Evolutionary conservation across 768 basidiomycete genomes (phyloP), one percentile per base, ranked within the genome.

Genomic region (Mrakia hoshinonis): DNA sequence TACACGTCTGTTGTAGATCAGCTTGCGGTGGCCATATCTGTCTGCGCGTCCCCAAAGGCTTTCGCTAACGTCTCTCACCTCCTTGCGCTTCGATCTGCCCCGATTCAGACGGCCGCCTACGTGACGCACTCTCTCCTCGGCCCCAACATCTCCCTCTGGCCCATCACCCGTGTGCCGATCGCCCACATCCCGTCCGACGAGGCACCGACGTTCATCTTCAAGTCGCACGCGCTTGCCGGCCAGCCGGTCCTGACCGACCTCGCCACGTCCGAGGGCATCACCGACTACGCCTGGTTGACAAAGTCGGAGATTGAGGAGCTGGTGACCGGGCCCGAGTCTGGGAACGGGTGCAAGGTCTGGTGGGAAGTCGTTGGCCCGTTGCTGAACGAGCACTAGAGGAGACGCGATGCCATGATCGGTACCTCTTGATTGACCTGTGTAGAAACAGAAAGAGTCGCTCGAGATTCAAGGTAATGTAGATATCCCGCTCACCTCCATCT

Each of bases 211-310:
- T 99, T 98, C 82, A 91, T 96, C 83, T 90, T 90, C 82, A 96
- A 96, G 78, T 91, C 86, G 24, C 93, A 96, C 77, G 90, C 97
- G 67, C 84, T 97, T 76, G 87, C 91, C 2, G 95, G 95, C 22
- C 90, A 93, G 79, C 88, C 87, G 39, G 82, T 81, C 24, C 86
- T 73, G 12, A 36, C 72, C 15, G 49, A 36, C 10, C 3, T 24
- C 11, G 72, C 88, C 22, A 78, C 85, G 39, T 77, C 82, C n/a
- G 79, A 83, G 22, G 78, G 80, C 26, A 81, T 89, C 73, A 81
- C 82, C 63, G 90, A 90, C 76, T 94, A 90, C 81, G 93, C 91
- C 9, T 98, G 94, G 94, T 82, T 97, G 73, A 95, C 92, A 63
- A 92, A 92, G 80, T 84, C 91, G 78, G 95, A 99, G 82, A 87